phyloP scores from a whole-genome alignment of 148 eudicot species.

The Arbutus unedo region DNA sequence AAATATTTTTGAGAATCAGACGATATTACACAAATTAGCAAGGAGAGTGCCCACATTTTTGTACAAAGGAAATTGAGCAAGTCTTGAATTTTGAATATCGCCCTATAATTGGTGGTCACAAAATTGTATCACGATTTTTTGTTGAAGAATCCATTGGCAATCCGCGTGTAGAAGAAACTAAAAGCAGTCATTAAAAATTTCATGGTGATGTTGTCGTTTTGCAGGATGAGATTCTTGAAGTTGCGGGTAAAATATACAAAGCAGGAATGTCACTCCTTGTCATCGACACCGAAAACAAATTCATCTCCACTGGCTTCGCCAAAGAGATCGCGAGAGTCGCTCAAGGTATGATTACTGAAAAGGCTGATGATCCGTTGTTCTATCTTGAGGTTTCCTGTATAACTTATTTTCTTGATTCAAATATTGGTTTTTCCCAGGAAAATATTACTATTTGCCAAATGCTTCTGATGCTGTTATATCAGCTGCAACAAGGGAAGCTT shows the following conservation, averaged over 20 bases:
- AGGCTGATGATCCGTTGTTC: neutral
- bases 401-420: neutral
- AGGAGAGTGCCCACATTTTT: neutral
- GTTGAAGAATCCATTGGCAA: neutral
- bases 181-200: neutral
- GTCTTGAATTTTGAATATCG: neutral
- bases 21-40: neutral
- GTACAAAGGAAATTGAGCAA: neutral
- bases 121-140: neutral
- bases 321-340: constrained; percentile 97
- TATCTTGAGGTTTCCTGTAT: constrained; percentile 3
- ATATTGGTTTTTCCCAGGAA: constrained; percentile 52
- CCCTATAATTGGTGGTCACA: neutral
- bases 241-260: constrained; percentile 89
- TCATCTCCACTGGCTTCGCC: constrained; percentile 96
- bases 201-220: neutral
- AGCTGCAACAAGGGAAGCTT: constrained; percentile 80
- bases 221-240: constrained; percentile 97
- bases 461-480: constrained; percentile 98
- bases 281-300: constrained; percentile 96
- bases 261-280: constrained; percentile 97
- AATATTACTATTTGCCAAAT: constrained; percentile 95
- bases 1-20: neutral
- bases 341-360: constrained; percentile 52
- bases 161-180: neutral